These are phyloP conservation scores for Tephrocybe sp. DNA, from an alignment of 768 basidiomycete species.

Conservation along the genomic window DNA sequence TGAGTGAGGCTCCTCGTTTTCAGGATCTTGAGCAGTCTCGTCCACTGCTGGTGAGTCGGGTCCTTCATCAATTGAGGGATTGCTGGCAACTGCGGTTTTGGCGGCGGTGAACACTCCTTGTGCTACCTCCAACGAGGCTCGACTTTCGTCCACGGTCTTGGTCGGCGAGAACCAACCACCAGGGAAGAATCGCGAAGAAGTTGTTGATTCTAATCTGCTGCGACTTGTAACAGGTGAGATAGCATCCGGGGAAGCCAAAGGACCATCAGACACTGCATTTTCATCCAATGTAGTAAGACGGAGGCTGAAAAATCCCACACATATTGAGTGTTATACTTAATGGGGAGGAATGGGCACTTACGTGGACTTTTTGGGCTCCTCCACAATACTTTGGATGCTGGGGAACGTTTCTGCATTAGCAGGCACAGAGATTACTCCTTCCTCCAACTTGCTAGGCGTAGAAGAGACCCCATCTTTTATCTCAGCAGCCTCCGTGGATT, in stretches of 20 bases:
- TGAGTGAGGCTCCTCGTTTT: conserved; percentile 15
- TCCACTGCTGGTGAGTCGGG: conserved; percentile 15
- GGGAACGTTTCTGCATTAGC: conserved; percentile 18
- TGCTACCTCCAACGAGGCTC: conserved; percentile 51
- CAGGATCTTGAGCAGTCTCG: conserved; percentile 13
- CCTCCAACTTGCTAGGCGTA: neutral
- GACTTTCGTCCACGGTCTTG: conserved; percentile 39
- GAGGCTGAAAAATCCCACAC: conserved; percentile 14
- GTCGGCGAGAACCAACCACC: conserved; percentile 51
- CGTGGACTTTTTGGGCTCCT: conserved; percentile 12
- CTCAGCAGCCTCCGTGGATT: neutral
- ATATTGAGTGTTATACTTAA: neutral
- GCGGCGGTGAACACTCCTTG: conserved; percentile 45
- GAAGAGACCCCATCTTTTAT: neutral
- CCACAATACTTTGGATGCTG: conserved; percentile 3
- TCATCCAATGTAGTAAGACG: conserved; percentile 19
- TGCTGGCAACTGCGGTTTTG: conserved; percentile 18
- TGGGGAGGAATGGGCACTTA: neutral
- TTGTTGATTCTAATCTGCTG: conserved; percentile 48
- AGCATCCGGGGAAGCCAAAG: conserved; percentile 9
- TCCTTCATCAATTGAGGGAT: conserved; percentile 23
- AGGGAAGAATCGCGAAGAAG: conserved; percentile 59
- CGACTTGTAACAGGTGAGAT: conserved; percentile 28
- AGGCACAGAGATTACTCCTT: neutral
- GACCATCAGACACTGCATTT: neutral